Base-by-base conservation (phyloP, 2,329 filamentous ascomycete genomes). In the Pseudodiploospora longispora region DNA sequence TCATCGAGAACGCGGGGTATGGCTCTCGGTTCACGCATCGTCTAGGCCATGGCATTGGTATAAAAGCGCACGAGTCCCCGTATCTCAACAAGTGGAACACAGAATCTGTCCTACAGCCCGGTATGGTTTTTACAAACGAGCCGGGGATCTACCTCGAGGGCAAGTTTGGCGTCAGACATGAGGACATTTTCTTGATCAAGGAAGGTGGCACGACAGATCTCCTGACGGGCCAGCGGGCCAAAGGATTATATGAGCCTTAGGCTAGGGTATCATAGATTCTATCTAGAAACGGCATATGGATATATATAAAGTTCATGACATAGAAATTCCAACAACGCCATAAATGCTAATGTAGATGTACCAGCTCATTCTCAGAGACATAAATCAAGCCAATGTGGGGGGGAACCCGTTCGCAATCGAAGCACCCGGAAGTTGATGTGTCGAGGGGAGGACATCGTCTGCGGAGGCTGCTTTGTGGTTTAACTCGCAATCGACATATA, bases 61-160 rank as follows among this genome's bases (percentile, higher is more conserved):
- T 83, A 55, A 82, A 83, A 60, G 78, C 78, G 1, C 79, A 82
- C 50, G 79, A 83, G 55, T 78, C 75, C 30, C 79, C 78, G 0
- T 83, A 82, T 50, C 61, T 83, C 30, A 80, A 83, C 55, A 78
- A 81, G 53, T 80, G 75, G 46, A 83, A 83, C 52, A 63, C 62
- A 3, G 59, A 55, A 2, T 62, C 65, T 0, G 52, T 62, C 1
- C 61, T 82, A 5, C 63, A 66, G 38, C 63, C 74, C 0, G 78
- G 79, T 0, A 83, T 83, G 78, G 69, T 71, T 0, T 83, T 83
- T 48, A 82, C 80, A 0, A 73, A 74, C 7, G 80, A 83, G 60
- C 79, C 80, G 0, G 80, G 79, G 0, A 72, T 83, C 30, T 83
- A 83, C 55, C 60, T 82, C 0, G 67, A 76, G 27, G 70, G 71